phyloP scores from a whole-genome alignment of 805 yeast species.

The Teunomyces aglyptinius region DNA sequence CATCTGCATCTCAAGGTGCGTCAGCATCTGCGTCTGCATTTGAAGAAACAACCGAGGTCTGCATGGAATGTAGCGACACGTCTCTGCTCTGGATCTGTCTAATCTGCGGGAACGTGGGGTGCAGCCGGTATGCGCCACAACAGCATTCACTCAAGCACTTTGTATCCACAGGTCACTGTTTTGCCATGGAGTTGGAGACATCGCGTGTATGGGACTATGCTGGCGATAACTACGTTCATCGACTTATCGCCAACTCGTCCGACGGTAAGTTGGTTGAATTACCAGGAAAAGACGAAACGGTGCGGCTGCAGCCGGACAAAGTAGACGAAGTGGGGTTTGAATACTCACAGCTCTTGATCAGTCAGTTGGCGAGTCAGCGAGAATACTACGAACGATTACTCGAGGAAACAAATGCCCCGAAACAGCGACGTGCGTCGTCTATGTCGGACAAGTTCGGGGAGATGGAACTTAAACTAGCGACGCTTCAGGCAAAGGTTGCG shows the following conservation, averaged over 20 bases:
- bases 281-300: slow-evolving; percentile 30
- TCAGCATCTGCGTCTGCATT: slow-evolving; percentile 1
- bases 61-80: slow-evolving; percentile 56
- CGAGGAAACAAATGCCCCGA: slow-evolving; percentile 18
- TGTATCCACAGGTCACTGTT: slow-evolving; percentile 75
- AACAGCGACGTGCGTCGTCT: slow-evolving; percentile 20
- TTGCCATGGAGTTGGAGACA: slow-evolving; percentile 81
- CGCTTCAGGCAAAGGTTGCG: slow-evolving; percentile 24
- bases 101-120: slow-evolving; percentile 88
- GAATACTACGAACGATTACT: slow-evolving; percentile 66
- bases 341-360: slow-evolving; percentile 72
- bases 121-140: slow-evolving; percentile 76
- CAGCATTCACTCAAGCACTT: slow-evolving; percentile 87
- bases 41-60: slow-evolving; percentile 26
- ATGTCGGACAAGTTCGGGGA: neutral
- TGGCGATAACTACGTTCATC: slow-evolving; percentile 85
- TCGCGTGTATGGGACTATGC: slow-evolving; percentile 96
- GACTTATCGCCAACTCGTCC: slow-evolving; percentile 76
- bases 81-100: slow-evolving; percentile 84
- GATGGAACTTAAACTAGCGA: neutral
- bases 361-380: slow-evolving; percentile 83
- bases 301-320: slow-evolving; percentile 22
- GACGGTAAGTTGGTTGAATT: slow-evolving; percentile 91
- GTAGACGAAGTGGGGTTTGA: slow-evolving; percentile 67
- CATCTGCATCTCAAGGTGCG: slow-evolving; percentile 8